phyloP scores from a whole-genome alignment of 345 rosid genomes.

The Reutealis trisperma region DNA sequence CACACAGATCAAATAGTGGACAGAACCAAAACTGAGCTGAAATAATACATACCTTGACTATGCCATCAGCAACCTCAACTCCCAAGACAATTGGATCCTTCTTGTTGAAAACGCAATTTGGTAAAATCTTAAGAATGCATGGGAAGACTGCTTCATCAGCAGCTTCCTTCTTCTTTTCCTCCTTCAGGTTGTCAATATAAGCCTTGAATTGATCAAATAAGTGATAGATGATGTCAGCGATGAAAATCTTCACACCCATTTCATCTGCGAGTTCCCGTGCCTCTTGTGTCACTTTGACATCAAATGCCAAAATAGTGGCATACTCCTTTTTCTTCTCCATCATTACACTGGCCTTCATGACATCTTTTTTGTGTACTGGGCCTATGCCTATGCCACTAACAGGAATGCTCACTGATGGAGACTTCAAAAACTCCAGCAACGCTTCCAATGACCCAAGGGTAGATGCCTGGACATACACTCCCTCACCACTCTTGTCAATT shows the following conservation, averaged over 20 bases:
- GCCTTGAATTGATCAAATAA: slow-evolving; percentile 88
- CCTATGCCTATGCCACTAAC: slow-evolving; percentile 92
- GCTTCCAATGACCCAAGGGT: slow-evolving; percentile 97
- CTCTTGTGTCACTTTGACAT: slow-evolving; percentile 89
- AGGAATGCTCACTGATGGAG: slow-evolving; percentile 84
- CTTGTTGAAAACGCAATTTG: slow-evolving; percentile 78
- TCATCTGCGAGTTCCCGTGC: slow-evolving; percentile 89
- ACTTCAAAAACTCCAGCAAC: slow-evolving; percentile 81
- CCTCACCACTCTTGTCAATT: slow-evolving; percentile 87
- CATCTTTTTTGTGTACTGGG: slow-evolving; percentile 90
- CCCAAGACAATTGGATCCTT: slow-evolving; percentile 91
- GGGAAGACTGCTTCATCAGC: slow-evolving; percentile 97
- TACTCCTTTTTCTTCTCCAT: slow-evolving; percentile 90
- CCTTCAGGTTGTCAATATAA: slow-evolving; percentile 75
- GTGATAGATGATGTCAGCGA: slow-evolving; percentile 96
- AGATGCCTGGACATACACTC: slow-evolving; percentile 94
- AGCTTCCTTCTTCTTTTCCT: slow-evolving; percentile 90
- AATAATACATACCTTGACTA: slow-evolving; percentile 56
- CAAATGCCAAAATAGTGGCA: slow-evolving; percentile 94
- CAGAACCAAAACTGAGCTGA: background rate
- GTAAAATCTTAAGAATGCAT: slow-evolving; percentile 75
- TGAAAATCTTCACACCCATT: slow-evolving; percentile 86
- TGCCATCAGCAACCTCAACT: slow-evolving; percentile 80
- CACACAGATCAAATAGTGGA: background rate
- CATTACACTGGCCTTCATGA: slow-evolving; percentile 94